Evolutionary conservation across 306 rosid genomes (phyloP), one percentile per base, ranked within the genome.

Genomic region (Cicer pinnatifidum): DNA sequence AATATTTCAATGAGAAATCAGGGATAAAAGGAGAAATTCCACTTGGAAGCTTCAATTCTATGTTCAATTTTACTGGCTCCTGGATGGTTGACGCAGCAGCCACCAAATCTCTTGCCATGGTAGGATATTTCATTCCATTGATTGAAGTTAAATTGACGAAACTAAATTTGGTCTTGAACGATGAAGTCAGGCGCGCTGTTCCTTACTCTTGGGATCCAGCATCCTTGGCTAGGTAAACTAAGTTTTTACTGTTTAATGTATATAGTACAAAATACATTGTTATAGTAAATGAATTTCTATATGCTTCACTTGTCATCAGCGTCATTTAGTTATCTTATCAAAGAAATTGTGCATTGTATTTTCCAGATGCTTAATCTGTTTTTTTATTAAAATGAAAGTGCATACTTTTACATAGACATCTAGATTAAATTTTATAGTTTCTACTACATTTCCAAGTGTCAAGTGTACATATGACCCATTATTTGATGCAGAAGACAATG

Each of bases 151-250:
- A 79, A 79, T 72, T 93, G 77, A 84, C 77, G 52, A 85, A 83
- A 57, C 60, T 13, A 56, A 86, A 80, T 82, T 79, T 93, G 83
- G 83, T 73, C 28, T 84, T 93, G 83, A 82, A 37, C 44, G 96
- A 93, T 58, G 96, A 91, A 76, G 80, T 93, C 73, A 93, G 81
- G 66, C 90, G 59, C 40, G 96, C 97, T 50, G 97, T 91, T 86
- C 97, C 98, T 73, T 78, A 89, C 78, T 81, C 98, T 15, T 93
- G 98, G 98, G 98, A 93, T 88, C 96, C 97, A 60, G 83, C 92
- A 71, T 86, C 96, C 51, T 85, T 93, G 84, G 98, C 98, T 40
- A 90, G 96, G 98, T 93, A 72, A 83, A 71, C 54, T 63, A 53
- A 6, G 60, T 20, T 45, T 28, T 69, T 63, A 5, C 13, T 75